Evolutionary conservation across 2,329 filamentous ascomycete genomes (phyloP).

Genomic region (Fusarium multiceps): DNA sequence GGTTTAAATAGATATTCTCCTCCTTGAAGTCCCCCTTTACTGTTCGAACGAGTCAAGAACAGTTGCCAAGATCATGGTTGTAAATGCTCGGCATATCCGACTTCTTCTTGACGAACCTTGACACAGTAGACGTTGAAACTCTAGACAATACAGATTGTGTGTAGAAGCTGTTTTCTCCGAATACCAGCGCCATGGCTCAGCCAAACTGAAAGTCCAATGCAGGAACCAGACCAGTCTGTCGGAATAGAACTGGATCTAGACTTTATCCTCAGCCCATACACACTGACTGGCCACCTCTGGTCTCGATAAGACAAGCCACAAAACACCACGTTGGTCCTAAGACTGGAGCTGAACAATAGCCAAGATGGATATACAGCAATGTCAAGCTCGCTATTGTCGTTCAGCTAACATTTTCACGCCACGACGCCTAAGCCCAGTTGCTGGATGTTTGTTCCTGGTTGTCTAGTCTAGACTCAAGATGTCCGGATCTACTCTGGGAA

Average conservation of each 20-base stretch:
- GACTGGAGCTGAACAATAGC: background rate
- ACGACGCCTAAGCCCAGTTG: background rate
- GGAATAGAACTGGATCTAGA: background rate
- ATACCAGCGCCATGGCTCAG: background rate
- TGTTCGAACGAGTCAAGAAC: background rate
- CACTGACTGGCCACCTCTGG: background rate
- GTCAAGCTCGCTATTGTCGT: background rate
- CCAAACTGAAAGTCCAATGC: background rate
- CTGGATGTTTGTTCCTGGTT: background rate
- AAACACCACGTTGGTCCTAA: background rate
- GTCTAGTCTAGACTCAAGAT: too few species aligned
- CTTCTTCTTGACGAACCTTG: background rate
- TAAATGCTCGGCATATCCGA: background rate
- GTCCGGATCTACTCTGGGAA: too few species aligned
- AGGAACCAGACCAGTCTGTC: background rate
- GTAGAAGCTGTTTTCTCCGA: background rate
- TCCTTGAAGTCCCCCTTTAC: too few species aligned
- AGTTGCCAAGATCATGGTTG: background rate
- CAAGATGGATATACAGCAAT: background rate
- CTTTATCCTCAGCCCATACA: background rate
- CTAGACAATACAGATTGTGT: background rate
- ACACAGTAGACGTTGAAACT: background rate
- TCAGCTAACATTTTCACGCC: background rate
- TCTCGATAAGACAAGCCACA: background rate
- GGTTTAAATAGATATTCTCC: background rate